Conservation (phyloP, 2,329 filamentous ascomycete genomes). For the Seiridium cupressi region DNA sequence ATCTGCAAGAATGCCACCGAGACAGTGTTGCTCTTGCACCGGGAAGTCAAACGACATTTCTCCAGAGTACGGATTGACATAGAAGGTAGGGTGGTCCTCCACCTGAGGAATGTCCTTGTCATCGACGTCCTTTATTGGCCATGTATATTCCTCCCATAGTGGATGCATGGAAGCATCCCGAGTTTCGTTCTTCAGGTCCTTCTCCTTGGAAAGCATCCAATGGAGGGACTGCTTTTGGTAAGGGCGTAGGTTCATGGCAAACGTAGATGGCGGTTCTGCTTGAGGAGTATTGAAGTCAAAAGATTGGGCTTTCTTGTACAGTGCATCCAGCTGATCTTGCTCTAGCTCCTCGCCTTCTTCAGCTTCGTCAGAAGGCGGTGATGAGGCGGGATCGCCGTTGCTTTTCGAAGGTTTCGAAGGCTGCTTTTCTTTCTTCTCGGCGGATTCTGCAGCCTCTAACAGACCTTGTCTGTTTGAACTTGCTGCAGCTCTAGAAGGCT, state of each 20-base stretch:
- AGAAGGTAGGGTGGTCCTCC: constrained; percentile 71
- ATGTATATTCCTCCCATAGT: constrained; percentile 92
- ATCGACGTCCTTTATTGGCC: constrained; percentile 85
- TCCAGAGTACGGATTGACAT: constrained; percentile 95
- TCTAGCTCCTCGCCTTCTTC: constrained; percentile 91
- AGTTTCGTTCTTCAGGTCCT: constrained; percentile 64
- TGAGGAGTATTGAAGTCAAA: constrained; percentile 94
- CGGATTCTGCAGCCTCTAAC: constrained; percentile 82
- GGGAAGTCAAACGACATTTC: constrained; percentile 91
- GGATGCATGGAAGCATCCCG: constrained; percentile 89
- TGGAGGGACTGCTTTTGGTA: constrained; percentile 95
- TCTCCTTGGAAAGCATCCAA: constrained; percentile 97
- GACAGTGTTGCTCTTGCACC: constrained; percentile 87
- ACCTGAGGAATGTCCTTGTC: constrained; percentile 70
- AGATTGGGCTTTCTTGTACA: constrained; percentile 95
- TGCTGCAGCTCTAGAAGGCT: constrained; percentile 69
- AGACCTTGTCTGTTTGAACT: constrained; percentile 82
- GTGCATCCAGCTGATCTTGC: constrained; percentile 87
- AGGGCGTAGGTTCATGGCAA: constrained; percentile 78
- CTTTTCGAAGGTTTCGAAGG: constrained; percentile 30
- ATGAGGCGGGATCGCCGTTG: constrained; percentile 39
- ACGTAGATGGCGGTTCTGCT: constrained; percentile 78
- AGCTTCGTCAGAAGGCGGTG: constrained; percentile 58
- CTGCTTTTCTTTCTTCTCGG: constrained; percentile 71
- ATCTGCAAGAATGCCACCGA: constrained; percentile 90